These are phyloP conservation scores for Candida krabiensis DNA, from an alignment of 805 yeast genomes.

Conservation along the genomic window DNA sequence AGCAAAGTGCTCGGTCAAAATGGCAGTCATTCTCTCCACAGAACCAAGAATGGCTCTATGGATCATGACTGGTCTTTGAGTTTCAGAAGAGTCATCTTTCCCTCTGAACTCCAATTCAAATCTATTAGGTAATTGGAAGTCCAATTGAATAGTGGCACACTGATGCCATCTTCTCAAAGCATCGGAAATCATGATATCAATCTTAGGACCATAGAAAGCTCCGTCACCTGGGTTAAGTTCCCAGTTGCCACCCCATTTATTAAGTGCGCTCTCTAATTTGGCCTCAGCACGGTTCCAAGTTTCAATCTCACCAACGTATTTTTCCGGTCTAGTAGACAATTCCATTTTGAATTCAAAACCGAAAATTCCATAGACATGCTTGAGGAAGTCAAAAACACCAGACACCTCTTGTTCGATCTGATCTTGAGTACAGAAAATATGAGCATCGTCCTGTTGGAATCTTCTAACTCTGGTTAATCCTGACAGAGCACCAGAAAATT, in stretches of 20 bases:
- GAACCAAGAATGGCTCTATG: slow-evolving; percentile 99
- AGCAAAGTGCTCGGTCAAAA: slow-evolving; percentile 94
- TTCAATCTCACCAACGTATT: slow-evolving; percentile 89
- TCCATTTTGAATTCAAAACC: slow-evolving; percentile 97
- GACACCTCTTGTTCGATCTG: slow-evolving; percentile 87
- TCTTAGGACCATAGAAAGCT: slow-evolving; percentile 94
- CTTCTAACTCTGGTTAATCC: slow-evolving; percentile 97
- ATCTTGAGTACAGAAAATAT: slow-evolving; percentile 90
- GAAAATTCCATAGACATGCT: slow-evolving; percentile 83
- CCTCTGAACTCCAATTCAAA: slow-evolving; percentile 87
- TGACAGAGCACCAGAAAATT: slow-evolving; percentile 91
- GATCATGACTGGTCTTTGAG: slow-evolving; percentile 94
- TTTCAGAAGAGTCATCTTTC: slow-evolving; percentile 57
- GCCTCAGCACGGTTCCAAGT: slow-evolving; percentile 93
- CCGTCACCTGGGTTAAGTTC: slow-evolving; percentile 97
- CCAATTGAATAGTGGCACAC: slow-evolving; percentile 98
- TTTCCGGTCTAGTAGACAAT: slow-evolving; percentile 95
- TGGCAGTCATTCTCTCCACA: slow-evolving; percentile 98
- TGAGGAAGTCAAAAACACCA: slow-evolving; percentile 81
- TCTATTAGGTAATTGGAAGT: slow-evolving; percentile 95
- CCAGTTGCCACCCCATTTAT: slow-evolving; percentile 88
- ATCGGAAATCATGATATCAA: slow-evolving; percentile 93
- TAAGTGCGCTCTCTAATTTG: slow-evolving; percentile 78
- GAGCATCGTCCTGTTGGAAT: slow-evolving; percentile 99
- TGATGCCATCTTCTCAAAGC: slow-evolving; percentile 97